Evolutionary conservation across 345 rosid species (phyloP), one percentile per base, ranked within the genome.

Genomic region (Lagerstroemia speciosa): DNA sequence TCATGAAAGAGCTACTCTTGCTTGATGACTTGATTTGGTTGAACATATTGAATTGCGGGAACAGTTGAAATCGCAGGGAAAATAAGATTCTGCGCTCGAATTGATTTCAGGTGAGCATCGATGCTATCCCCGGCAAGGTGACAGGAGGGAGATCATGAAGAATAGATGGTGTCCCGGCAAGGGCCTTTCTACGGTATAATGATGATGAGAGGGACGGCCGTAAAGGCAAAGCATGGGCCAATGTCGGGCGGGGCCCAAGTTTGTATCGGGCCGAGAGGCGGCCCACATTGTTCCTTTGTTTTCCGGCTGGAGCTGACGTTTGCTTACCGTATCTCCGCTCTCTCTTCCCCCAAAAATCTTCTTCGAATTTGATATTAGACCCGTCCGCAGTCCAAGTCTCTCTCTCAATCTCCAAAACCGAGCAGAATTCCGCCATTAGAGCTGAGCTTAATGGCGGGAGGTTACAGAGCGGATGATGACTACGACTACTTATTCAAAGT

Each of bases 401-500:
- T 33, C 66, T 17, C 30, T 64, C 46, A 64, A 34, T 64, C 67
- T 64, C 67, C 67, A 29, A 34, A 63, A 34, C 19, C 45, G 46
- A 40, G 30, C 17, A 22, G 29, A 64, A 40, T 34, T 64, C 67
- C 46, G 67, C 29, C 67, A 37, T 64, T 46, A 37, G 67, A 22
- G 29, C 46, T 24, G 67, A 64, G 45, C 27, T 64, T n/a, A 37
- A 64, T 64, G 67, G 67, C 67, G 73, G 74, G 78, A 71, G 61
- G 19, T 24, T 67, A 67, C 34, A 67, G 70, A 24, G 62, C 70
- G 4, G 70, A 67, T 20, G 70, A 67, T 17, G 62, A 50, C 70
- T 67, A 67, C 70, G 41, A 67, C 41, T 67, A 67, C 62, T 31
- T 67, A 19, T 67, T 67, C 70, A 67, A 67, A 55, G 70, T 67